A percentile compares a stretch with the other conserved stretches of the same genome.
Evolutionary conservation across 306 rosid species (phyloP).

Genomic region (Glycine tomentella): DNA sequence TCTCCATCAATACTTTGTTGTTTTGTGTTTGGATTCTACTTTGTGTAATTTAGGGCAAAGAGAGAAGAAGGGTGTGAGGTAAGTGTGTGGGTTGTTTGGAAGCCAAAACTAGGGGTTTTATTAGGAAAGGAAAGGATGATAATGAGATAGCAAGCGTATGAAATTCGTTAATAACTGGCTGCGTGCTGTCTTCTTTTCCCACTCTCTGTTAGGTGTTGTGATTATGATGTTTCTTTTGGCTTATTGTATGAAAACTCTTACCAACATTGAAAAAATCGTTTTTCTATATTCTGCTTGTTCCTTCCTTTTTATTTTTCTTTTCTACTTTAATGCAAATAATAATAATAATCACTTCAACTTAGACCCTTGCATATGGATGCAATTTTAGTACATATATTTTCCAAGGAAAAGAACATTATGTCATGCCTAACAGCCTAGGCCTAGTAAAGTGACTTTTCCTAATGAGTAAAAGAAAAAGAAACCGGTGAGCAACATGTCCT

Average conservation of each 20-base stretch:
- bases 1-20: slow-evolving; percentile 52
- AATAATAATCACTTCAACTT: slow-evolving; percentile 8
- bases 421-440: slow-evolving; percentile 47
- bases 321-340: neutral
- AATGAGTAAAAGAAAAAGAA: slow-evolving; percentile 17
- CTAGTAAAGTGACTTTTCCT: slow-evolving; percentile 32
- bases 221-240: slow-evolving; percentile 46
- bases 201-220: slow-evolving; percentile 57
- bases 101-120: slow-evolving; percentile 44
- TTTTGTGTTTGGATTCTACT: slow-evolving; percentile 29
- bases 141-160: neutral
- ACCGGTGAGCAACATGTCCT: slow-evolving; percentile 11
- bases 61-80: slow-evolving; percentile 5
- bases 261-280: slow-evolving; percentile 45
- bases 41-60: neutral
- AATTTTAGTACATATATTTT: neutral
- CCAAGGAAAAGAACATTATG: slow-evolving; percentile 6
- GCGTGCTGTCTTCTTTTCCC: slow-evolving; percentile 45
- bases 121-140: slow-evolving; percentile 37
- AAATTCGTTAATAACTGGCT: slow-evolving; percentile 46
- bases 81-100: slow-evolving; percentile 51
- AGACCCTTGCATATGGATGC: slow-evolving; percentile 4
- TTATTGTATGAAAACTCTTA: slow-evolving; percentile 53
- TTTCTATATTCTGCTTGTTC: slow-evolving; percentile 3
- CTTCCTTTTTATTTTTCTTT: neutral